phyloP scores from a whole-genome alignment of 352 stramenopile genomes.

The Pythium myriotylum region DNA sequence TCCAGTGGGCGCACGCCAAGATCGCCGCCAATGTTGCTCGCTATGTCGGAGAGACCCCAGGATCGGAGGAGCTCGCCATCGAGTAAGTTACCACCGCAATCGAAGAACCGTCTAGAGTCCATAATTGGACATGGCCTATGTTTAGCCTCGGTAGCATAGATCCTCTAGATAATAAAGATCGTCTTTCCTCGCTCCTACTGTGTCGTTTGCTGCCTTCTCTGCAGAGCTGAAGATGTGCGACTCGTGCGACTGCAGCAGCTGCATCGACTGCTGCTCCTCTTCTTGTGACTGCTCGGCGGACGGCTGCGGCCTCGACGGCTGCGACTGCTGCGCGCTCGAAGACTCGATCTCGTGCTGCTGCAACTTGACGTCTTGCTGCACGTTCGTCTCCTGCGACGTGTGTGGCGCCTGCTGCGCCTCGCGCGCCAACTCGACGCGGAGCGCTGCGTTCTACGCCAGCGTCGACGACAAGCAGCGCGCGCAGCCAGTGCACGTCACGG shows the following conservation, averaged over 20 bases:
- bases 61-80: slow-evolving; percentile 16
- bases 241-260: slow-evolving; percentile 6
- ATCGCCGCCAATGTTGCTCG: slow-evolving; percentile 50
- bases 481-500: slow-evolving; percentile 3
- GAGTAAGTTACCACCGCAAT: slow-evolving; percentile 8
- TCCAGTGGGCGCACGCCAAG: slow-evolving; percentile 72
- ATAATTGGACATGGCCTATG: no score
- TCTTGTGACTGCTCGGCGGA: slow-evolving; percentile 8
- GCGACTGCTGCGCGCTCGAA: slow-evolving; percentile 14
- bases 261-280: background rate
- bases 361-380: slow-evolving; percentile 15
- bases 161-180: no score
- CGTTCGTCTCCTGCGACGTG: slow-evolving; percentile 13
- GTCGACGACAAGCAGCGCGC: background rate
- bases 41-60: slow-evolving; percentile 36
- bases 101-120: no score
- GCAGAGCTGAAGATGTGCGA: no score
- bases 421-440: background rate
- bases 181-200: no score
- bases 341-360: slow-evolving; percentile 12
- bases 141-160: no score
- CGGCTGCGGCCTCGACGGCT: slow-evolving; percentile 11
- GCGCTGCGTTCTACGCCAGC: background rate
- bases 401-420: slow-evolving; percentile 1
- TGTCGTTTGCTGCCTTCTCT: no score